phyloP scores from a whole-genome alignment of 768 basidiomycete species.

The Scleroderma citrinum region DNA sequence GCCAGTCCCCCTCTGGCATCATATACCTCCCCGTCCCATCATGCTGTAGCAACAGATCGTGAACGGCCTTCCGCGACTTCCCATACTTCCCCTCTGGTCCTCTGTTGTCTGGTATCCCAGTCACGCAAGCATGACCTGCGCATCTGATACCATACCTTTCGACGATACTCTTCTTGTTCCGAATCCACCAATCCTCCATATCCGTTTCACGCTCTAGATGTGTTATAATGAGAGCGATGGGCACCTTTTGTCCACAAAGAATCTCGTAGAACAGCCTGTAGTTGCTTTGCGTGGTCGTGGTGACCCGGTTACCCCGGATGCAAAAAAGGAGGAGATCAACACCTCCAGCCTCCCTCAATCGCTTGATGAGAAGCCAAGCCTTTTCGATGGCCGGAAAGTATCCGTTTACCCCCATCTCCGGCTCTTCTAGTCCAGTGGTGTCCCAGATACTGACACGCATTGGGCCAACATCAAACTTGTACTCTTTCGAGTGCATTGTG shows the following conservation, averaged over 20 bases:
- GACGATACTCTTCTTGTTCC: slow-evolving; percentile 21
- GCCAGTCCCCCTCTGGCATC: slow-evolving; percentile 24
- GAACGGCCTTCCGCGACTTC: slow-evolving; percentile 16
- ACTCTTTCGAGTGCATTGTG: slow-evolving; percentile 30
- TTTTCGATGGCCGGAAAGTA: slow-evolving; percentile 27
- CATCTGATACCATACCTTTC: slow-evolving; percentile 21
- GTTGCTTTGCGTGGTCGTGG: slow-evolving; percentile 32
- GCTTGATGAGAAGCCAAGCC: slow-evolving; percentile 28
- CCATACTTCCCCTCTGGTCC: slow-evolving; percentile 17
- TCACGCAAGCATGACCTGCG: slow-evolving; percentile 31
- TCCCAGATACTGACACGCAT: slow-evolving; percentile 26
- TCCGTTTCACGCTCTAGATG: slow-evolving; percentile 32
- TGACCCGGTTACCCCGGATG: slow-evolving; percentile 38
- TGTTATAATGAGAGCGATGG: slow-evolving; percentile 30
- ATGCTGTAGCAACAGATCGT: slow-evolving; percentile 10
- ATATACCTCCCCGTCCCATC: slow-evolving; percentile 12
- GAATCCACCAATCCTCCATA: slow-evolving; percentile 33
- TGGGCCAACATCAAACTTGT: slow-evolving; percentile 17
- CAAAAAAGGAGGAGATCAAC: slow-evolving; percentile 38
- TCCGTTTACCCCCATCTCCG: slow-evolving; percentile 18
- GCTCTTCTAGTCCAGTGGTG: slow-evolving; percentile 32
- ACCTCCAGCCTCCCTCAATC: slow-evolving; percentile 26
- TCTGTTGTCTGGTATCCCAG: slow-evolving; percentile 21
- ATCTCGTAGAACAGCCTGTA: slow-evolving; percentile 39
- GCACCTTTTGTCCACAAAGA: slow-evolving; percentile 31